Base-by-base conservation (phyloP, 768 basidiomycete genomes). In the Tulasnella sp. region DNA sequence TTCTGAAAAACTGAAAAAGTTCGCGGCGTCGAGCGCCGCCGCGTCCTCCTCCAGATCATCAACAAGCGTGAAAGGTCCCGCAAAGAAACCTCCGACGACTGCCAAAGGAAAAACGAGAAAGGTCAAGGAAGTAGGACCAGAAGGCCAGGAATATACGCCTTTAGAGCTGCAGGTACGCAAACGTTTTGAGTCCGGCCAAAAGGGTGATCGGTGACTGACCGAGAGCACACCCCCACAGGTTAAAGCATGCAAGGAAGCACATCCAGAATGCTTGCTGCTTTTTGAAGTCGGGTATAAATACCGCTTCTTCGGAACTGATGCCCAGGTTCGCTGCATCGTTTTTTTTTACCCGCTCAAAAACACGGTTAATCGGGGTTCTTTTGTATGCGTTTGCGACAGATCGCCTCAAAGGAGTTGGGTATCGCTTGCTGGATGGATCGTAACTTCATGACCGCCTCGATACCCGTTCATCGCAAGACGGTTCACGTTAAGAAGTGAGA, bases 281-380 rank as follows among this genome's bases (percentile, higher is more conserved):
- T 84, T 96, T 31, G 91, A 94, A 81, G 89, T 91, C 37, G 94
- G 94, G 5, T 96, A 96, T 82, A 95, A 91, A 82, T 91, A 89
- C 81, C 88, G 80, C 73, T 95, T 96, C 82, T 95, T 90, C 79
- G 91, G 89, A 70, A 90, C 94, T 29, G 94, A 96, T 80, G 94
- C 94, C 0, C 89, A 89, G 85, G 93, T 90, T 71, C 49, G 81
- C 77, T 40, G 37, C 9, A n/a, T 8, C 19, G 12, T 71, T 34
- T 9, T 38, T 14, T 38, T 9, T 12, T 19, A 34, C 8, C 37
- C 14, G 19, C 29, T 39, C 6, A 14, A 14, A 45, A 19, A 7
- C 0, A 25, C 29, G 3, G 69, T 12, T 25, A n/a, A 49, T n/a
- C 4, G 19, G 34, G 14, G 19, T 15, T 45, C 69, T 38, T 3